phyloP scores from a whole-genome alignment of 2,329 filamentous ascomycete genomes.

The Tothia fuscella region DNA sequence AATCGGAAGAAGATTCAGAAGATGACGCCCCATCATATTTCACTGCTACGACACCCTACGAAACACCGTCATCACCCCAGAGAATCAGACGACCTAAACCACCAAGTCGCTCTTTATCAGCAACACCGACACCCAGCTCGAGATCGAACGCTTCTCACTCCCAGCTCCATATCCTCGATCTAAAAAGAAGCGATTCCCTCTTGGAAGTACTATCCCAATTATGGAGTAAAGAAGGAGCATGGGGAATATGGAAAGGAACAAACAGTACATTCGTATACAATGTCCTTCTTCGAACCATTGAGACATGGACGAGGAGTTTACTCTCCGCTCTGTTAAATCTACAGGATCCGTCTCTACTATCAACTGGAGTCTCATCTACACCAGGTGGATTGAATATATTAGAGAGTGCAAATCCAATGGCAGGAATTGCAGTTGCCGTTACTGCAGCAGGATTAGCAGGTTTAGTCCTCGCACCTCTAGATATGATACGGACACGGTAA shows the following conservation, averaged over 20 bases:
- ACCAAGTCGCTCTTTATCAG: conserved; percentile 28
- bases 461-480: conserved; percentile 71
- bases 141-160: conserved; percentile 24
- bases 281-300: conserved; percentile 71
- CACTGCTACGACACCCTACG: conserved; percentile 50
- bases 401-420: conserved; percentile 70
- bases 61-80: conserved; percentile 29
- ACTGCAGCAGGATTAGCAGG: conserved; percentile 58
- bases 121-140: conserved; percentile 26
- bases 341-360: conserved; percentile 60
- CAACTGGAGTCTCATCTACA: conserved; percentile 13
- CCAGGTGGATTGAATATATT: conserved; percentile 33
- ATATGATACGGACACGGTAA: conserved; percentile 69
- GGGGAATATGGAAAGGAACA: conserved; percentile 88
- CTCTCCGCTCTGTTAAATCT: conserved; percentile 85
- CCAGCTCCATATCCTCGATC: conserved; percentile 48
- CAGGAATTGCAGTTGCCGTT: conserved; percentile 62
- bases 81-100: conserved; percentile 35
- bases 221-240: conserved; percentile 79
- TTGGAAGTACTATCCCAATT: conserved; percentile 77
- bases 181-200: conserved; percentile 68
- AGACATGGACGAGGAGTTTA: conserved; percentile 84
- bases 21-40: conserved; percentile 68
- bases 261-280: conserved; percentile 90
- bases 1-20: conserved; percentile 44